phyloP scores from a whole-genome alignment of 768 basidiomycete species.

The Cubamyces lactineus region DNA sequence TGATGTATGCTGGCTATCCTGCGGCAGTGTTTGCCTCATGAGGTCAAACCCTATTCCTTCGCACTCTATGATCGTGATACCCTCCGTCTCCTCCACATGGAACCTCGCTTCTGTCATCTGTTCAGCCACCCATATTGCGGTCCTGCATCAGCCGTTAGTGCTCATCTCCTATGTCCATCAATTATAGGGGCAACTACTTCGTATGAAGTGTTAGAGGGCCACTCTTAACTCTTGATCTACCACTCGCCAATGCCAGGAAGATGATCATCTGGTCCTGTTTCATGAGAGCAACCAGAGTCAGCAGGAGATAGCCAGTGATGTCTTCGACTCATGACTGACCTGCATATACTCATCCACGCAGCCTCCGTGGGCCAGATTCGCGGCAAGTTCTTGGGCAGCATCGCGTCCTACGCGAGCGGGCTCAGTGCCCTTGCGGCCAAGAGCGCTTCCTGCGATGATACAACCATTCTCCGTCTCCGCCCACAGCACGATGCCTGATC shows the following conservation, averaged over 20 bases:
- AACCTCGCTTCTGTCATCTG: constrained; percentile 71
- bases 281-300: constrained; percentile 16
- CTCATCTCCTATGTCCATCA: not conserved
- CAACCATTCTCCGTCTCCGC: constrained; percentile 73
- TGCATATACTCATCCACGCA: constrained; percentile 73
- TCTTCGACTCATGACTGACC: constrained; percentile 34
- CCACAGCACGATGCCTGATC: constrained; percentile 76
- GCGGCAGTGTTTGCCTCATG: too few relatives aligned
- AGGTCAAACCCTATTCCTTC: constrained; percentile 57
- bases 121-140: constrained; percentile 77
- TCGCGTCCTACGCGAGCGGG: constrained; percentile 55
- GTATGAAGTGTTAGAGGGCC: constrained; percentile 72
- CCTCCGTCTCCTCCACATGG: constrained; percentile 47
- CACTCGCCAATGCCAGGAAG: constrained; percentile 73
- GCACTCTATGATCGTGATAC: constrained; percentile 59
- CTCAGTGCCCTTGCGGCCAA: constrained; percentile 54
- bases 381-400: constrained; percentile 62
- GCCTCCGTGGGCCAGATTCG: constrained; percentile 63
- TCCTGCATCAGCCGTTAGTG: constrained; percentile 34
- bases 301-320: not conserved
- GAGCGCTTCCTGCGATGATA: constrained; percentile 67
- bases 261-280: constrained; percentile 76
- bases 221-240: constrained; percentile 57
- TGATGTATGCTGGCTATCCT: too few relatives aligned
- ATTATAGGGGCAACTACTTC: constrained; percentile 45